Base-by-base conservation (phyloP, 2,329 filamentous ascomycete genomes). In the Hypoxylon sp. region DNA sequence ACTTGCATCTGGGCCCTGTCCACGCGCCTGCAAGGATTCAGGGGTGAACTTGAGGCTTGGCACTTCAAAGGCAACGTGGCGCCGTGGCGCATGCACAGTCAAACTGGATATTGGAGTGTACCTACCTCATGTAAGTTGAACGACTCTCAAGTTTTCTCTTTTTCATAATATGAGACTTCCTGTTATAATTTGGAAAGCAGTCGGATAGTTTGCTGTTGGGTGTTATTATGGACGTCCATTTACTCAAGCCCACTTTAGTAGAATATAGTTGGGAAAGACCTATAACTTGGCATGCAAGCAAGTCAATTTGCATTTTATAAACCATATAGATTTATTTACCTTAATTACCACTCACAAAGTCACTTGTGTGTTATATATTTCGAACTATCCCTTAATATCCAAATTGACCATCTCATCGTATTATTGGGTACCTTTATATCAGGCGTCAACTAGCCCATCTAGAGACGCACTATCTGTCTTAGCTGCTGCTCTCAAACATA, bases 11-110 rank as follows among this genome's bases (percentile, higher is more conserved):
- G 41, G 63, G 19, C 51, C 47, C 48, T 54, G 46, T 56, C 55
- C 66, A 66, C 60, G 63, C 52, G 63, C 56, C 53, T 64, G 37
- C 66, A 66, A 61, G 63, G 66, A 59, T 66, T 63, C 41, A 48
- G 56, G 60, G 55, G 34, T 61, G 25, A 63, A 60, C 32, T 34
- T n/a, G 21, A 32, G 45, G 23, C 53, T 65, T 62, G 61, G 48
- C 53, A 39, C 6, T 54, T 54, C 1, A 9, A 32, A 12, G 41
- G 16, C 8, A 14, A 16, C 12, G 21, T 46, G 43, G 43, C 43
- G 43, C n/a, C 8, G 37, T 21, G 37, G 23, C 23, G 45, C n/a
- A 29, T 27, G 25, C 9, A 30, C 9, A 16, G 7, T 27, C 2
- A 3, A n/a, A n/a, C 29, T 47, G 19, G 12, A 23, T 45, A 23